phyloP scores from a whole-genome alignment of 345 rosid species.

The Aquilaria malaccensis region DNA sequence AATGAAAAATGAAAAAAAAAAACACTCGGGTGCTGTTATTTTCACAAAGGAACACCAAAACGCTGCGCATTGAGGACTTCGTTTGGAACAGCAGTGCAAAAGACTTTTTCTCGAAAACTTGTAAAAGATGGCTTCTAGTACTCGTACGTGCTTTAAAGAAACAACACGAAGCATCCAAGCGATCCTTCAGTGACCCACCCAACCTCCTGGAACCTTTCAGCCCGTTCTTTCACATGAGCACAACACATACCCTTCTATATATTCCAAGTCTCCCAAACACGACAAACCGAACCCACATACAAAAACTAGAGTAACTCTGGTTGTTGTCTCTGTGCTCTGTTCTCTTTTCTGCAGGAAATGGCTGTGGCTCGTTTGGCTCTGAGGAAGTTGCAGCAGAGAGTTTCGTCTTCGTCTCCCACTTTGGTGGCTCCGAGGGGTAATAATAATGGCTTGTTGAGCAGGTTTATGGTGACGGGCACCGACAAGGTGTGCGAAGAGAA shows the following conservation, averaged over 20 bases:
- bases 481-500: constrained; percentile 16
- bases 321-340: not conserved
- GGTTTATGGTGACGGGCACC: constrained; percentile 31
- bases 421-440: constrained; percentile 13
- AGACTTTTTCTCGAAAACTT: too few species aligned
- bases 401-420: constrained; percentile 12
- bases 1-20: too few species aligned
- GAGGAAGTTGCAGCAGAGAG: constrained; percentile 25
- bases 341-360: constrained; percentile 15
- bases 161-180: not conserved
- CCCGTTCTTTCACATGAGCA: constrained; percentile 24
- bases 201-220: constrained; percentile 25
- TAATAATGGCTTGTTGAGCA: constrained; percentile 24
- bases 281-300: not conserved
- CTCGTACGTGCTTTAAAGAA: too few species aligned
- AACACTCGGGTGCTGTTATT: too few species aligned
- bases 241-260: constrained; percentile 2
- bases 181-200: not conserved
- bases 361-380: constrained; percentile 39
- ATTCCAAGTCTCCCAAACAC: not conserved
- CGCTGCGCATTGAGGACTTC: too few species aligned
- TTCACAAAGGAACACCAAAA: too few species aligned
- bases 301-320: not conserved
- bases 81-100: too few species aligned
- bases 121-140: too few species aligned